phyloP scores from a whole-genome alignment of 208 protist species.

The Vickermania spadyakhi region DNA sequence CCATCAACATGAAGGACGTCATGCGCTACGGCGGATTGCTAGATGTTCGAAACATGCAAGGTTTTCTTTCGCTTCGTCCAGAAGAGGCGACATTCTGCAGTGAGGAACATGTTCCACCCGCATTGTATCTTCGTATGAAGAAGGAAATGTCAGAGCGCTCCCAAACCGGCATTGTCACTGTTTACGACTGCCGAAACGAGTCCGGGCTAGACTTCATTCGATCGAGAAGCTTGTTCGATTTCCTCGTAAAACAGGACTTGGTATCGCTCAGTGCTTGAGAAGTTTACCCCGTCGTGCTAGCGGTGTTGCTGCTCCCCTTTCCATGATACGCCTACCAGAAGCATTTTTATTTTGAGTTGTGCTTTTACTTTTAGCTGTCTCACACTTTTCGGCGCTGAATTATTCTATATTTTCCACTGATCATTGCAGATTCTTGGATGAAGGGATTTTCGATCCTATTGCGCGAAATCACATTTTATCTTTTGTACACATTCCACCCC shows the following conservation, averaged over 20 bases:
- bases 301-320: too few species aligned
- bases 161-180: constrained; percentile 50
- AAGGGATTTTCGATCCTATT: too few species aligned
- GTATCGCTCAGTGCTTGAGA: neutral
- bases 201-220: constrained; percentile 74
- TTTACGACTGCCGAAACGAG: constrained; percentile 78
- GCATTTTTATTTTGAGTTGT: too few species aligned
- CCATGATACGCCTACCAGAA: too few species aligned
- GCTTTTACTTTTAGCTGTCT: too few species aligned
- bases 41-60: constrained; percentile 77
- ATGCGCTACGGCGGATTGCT: constrained; percentile 79
- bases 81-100: constrained; percentile 79
- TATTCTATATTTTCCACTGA: too few species aligned
- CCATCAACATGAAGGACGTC: constrained; percentile 4
- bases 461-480: too few species aligned
- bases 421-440: too few species aligned
- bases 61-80: constrained; percentile 53
- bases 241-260: neutral
- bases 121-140: constrained; percentile 79
- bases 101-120: constrained; percentile 80
- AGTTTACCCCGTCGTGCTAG: too few species aligned
- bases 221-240: constrained; percentile 67
- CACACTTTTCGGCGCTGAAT: too few species aligned
- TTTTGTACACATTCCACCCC: too few species aligned
- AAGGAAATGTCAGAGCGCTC: constrained; percentile 74